These are phyloP conservation scores for Veloboletus limbatus DNA, from an alignment of 1,284 basidiomycete genomes.

Conservation along the genomic window DNA sequence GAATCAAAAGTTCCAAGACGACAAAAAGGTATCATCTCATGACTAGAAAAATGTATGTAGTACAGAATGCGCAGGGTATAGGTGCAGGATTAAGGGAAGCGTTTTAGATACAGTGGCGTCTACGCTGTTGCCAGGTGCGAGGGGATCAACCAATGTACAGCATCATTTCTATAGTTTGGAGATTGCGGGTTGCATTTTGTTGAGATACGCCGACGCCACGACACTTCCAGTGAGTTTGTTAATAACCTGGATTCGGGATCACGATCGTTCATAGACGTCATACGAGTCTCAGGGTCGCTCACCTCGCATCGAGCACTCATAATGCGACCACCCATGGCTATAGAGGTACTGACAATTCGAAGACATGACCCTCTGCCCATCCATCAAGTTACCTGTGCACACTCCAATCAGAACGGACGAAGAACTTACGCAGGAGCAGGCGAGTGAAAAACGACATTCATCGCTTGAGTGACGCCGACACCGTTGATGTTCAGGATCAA, in stretches of 20 bases:
- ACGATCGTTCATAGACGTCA: constrained; percentile 15
- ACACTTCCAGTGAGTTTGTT: constrained; percentile 54
- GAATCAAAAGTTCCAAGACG: constrained; percentile 17
- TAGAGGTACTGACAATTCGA: constrained; percentile 57
- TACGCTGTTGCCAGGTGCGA: constrained; percentile 14
- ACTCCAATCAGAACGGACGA: constrained; percentile 1
- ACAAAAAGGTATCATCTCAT: constrained; percentile 4
- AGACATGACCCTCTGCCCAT: constrained; percentile 52
- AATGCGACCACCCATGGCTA: constrained; percentile 61
- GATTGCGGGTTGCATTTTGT: constrained; percentile 61
- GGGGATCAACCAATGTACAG: constrained; percentile 6
- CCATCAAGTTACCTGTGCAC: constrained; percentile 1
- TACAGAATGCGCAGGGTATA: constrained; percentile 27
- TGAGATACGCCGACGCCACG: constrained; percentile 61
- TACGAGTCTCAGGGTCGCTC: constrained; percentile 18
- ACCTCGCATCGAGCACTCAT: constrained; percentile 70
- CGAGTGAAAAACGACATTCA: constrained; percentile 66
- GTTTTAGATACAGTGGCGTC: constrained; percentile 23
- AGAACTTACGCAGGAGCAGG: constrained; percentile 56
- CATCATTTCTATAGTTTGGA: constrained; percentile 34
- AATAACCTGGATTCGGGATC: constrained; percentile 42
- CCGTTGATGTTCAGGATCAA: constrained; percentile 58
- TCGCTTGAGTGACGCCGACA: constrained; percentile 67
- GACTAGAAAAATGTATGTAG: constrained; percentile 9
- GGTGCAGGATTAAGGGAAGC: constrained; percentile 13